Evolutionary conservation across 1,284 basidiomycete genomes (phyloP).

Genomic region (Ganoderma sp.): DNA sequence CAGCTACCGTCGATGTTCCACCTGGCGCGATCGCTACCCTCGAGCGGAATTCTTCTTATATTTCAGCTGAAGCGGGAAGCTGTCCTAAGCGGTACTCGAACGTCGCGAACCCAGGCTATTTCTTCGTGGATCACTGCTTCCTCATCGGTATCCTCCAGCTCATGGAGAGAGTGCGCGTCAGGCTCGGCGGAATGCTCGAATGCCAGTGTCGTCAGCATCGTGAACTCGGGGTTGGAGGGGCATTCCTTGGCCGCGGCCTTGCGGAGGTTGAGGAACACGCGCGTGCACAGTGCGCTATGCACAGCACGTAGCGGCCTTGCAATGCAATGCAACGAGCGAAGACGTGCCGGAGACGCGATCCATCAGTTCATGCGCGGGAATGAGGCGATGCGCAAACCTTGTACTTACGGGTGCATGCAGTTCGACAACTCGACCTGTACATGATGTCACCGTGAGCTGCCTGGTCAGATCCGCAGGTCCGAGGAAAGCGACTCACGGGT

Average conservation of each 20-base stretch:
- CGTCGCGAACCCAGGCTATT: background rate
- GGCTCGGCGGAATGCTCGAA: background rate
- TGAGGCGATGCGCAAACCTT: too few species aligned
- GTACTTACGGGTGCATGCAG: too few species aligned
- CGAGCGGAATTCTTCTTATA: background rate
- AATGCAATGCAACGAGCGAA: too few species aligned
- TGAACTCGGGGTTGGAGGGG: background rate
- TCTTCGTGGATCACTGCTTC: background rate
- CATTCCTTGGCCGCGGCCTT: background rate
- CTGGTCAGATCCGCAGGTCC: too few species aligned
- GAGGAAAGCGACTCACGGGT: background rate
- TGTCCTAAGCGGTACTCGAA: background rate
- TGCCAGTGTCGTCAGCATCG: constrained; percentile 2
- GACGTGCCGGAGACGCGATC: too few species aligned
- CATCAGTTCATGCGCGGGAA: too few species aligned
- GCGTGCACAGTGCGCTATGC: background rate
- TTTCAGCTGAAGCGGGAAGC: background rate
- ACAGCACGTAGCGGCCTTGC: background rate
- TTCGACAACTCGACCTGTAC: too few species aligned
- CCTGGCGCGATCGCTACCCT: background rate
- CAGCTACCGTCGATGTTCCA: background rate
- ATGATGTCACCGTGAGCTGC: too few species aligned
- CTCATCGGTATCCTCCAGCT: background rate
- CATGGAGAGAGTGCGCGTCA: background rate
- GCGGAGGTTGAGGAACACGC: constrained; percentile 7